Evolutionary conservation across 805 yeast species (phyloP).

Genomic region (Saturnispora galanensis): DNA sequence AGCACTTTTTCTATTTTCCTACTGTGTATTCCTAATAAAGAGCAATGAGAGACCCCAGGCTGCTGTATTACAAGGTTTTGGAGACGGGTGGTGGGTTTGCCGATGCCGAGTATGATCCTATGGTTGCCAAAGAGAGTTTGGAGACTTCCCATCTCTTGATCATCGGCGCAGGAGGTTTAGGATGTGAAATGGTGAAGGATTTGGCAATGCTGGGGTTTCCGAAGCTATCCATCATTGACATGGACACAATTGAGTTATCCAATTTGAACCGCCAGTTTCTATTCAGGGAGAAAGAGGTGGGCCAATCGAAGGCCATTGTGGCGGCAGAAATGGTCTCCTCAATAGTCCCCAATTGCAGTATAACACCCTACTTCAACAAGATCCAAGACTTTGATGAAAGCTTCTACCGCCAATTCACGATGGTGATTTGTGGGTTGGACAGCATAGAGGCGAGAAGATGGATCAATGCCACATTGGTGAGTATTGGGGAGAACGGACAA

Average conservation of each 20-base stretch:
- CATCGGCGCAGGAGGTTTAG: conserved; percentile 78
- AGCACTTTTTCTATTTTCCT: neutral
- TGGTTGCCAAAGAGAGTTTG: conserved; percentile 16
- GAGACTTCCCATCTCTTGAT: conserved; percentile 28
- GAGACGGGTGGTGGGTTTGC: conserved; percentile 23
- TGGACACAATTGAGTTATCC: conserved; percentile 75
- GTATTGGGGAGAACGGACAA: conserved; percentile 43
- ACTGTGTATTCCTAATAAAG: neutral
- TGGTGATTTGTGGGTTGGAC: conserved; percentile 82
- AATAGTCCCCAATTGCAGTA: conserved; percentile 25
- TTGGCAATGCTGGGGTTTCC: conserved; percentile 61
- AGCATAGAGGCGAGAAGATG: conserved; percentile 84
- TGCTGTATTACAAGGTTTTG: conserved; percentile 7
- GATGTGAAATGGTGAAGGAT: conserved; percentile 71
- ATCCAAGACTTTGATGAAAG: conserved; percentile 54
- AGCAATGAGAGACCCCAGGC: neutral
- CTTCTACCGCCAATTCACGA: conserved; percentile 58
- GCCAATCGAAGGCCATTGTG: conserved; percentile 53
- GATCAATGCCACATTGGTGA: conserved; percentile 65
- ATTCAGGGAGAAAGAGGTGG: conserved; percentile 52
- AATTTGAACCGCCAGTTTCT: conserved; percentile 70
- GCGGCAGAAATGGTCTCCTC: conserved; percentile 49
- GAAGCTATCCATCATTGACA: conserved; percentile 60
- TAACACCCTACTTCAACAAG: conserved; percentile 53
- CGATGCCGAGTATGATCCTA: conserved; percentile 23